A percentile compares a stretch with the other conserved stretches of the same genome.
Conservation (phyloP, 1,139 yeast genomes). For the Yamadazyma triangularis region DNA sequence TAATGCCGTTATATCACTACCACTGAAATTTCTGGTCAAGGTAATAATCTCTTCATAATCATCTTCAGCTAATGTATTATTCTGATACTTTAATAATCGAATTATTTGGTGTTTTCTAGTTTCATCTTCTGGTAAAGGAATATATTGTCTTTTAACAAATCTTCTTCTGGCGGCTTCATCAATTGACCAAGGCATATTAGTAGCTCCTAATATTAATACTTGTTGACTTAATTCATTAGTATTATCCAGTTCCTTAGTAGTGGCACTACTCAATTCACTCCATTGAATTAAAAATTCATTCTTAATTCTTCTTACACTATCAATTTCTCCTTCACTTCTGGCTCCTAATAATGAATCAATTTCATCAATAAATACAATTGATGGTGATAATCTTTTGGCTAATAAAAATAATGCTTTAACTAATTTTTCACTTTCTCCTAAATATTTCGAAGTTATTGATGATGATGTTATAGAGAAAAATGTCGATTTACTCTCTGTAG, state of each 20-base stretch:
- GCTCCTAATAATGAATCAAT: constrained; percentile 87
- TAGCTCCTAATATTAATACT: constrained; percentile 91
- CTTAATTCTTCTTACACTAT: constrained; percentile 85
- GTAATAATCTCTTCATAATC: constrained; percentile 61
- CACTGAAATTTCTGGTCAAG: constrained; percentile 79
- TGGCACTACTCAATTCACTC: constrained; percentile 87
- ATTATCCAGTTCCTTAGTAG: constrained; percentile 52
- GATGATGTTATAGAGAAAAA: constrained; percentile 92
- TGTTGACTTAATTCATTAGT: constrained; percentile 40
- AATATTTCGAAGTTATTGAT: constrained; percentile 82
- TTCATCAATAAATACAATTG: constrained; percentile 94
- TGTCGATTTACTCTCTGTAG: constrained; percentile 92
- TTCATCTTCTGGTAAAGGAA: constrained; percentile 87
- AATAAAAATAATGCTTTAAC: constrained; percentile 84
- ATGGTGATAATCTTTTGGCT: constrained; percentile 85
- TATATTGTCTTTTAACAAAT: constrained; percentile 88
- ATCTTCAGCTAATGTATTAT: constrained; percentile 59
- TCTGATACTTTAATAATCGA: constrained; percentile 70
- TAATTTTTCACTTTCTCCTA: constrained; percentile 93
- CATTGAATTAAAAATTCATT: constrained; percentile 94
- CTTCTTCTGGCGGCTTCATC: constrained; percentile 98
- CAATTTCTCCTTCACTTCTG: constrained; percentile 87
- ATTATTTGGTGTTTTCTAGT: constrained; percentile 72
- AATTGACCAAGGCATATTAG: constrained; percentile 96
- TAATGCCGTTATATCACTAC: constrained; percentile 90